A percentile compares a stretch with the other conserved stretches of the same genome.
Conservation (phyloP, 2,329 filamentous ascomycete species). For the Penicillium nordicum region DNA sequence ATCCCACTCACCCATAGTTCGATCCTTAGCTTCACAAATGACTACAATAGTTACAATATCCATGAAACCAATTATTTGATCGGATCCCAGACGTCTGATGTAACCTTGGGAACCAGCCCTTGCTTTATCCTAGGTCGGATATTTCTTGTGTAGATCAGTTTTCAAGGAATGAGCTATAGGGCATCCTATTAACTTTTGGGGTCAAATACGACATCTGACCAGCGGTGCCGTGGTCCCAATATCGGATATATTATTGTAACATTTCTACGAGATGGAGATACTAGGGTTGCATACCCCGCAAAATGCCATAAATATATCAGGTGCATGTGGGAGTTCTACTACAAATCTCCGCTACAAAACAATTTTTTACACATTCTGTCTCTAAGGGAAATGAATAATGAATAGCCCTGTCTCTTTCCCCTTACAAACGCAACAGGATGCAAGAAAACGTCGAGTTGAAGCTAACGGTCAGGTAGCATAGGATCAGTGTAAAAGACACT, state of each 20-base stretch:
- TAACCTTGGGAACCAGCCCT: neutral
- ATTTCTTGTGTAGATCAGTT: neutral
- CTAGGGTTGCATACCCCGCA: neutral
- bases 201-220: neutral
- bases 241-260: neutral
- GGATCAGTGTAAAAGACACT: neutral
- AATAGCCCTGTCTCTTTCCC: no score
- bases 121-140: neutral
- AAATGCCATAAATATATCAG: neutral
- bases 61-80: neutral
- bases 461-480: neutral
- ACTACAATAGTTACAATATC: no score
- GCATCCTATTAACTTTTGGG: no score
- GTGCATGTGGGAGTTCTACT: neutral
- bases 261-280: neutral
- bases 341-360: no score
- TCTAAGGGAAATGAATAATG: neutral
- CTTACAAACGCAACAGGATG: neutral
- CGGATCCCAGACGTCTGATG: neutral
- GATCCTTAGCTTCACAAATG: neutral
- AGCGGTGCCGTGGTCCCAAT: neutral
- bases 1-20: no score
- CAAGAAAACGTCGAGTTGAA: neutral
- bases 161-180: neutral
- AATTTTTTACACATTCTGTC: neutral